Base-by-base conservation (phyloP, 2,329 filamentous ascomycete genomes). In the Fusarium pseudoanthophilum region DNA sequence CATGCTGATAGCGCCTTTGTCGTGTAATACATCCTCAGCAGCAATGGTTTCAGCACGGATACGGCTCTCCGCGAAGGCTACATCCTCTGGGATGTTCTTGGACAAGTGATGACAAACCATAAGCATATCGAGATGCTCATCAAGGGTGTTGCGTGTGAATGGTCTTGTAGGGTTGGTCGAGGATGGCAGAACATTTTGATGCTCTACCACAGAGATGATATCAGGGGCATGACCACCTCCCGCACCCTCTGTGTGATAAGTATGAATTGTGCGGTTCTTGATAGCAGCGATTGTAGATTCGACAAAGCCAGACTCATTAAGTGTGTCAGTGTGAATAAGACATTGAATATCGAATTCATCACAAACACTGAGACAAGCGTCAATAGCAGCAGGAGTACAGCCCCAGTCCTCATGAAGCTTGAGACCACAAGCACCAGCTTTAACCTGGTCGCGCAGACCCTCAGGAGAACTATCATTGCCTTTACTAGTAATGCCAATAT, bases 381-480 rank as follows among this genome's bases (percentile, higher is more conserved):
- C 95, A 78, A 98, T 98, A 28, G 94, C 95, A 3, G 94, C 92
- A 0, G 95, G 95, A 2, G 95, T 98, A 28, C 89, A 91, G 60
- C 95, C 95, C 95, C 95, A 98, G 82, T 98, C 95, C 83, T 98
- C 95, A 82, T 98, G 95, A 11, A 98, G 87, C 82, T 98, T 98
- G 68, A 98, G 88, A 13, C 95, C 95, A 76, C 94, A 95, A 2
- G 92, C 95, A 15, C 95, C 95, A 1, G 95, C 95, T 62, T 89
- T 84, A 64, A 93, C 88, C 83, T 97, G 94, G 75, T 98, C 93
- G 55, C 91, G 89, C 5, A 98, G 87, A 15, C 92, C 93, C 5
- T 82, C 80, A 0, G 90, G 87, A 16, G 89, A 89, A 74, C 91
- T 91, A 81, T 98, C 95, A 79, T 97, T 98, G 68, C 95, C 95